Evolutionary conservation across 78 protist genomes (phyloP).

Genomic region (Capsaspora owczarzaki): DNA sequence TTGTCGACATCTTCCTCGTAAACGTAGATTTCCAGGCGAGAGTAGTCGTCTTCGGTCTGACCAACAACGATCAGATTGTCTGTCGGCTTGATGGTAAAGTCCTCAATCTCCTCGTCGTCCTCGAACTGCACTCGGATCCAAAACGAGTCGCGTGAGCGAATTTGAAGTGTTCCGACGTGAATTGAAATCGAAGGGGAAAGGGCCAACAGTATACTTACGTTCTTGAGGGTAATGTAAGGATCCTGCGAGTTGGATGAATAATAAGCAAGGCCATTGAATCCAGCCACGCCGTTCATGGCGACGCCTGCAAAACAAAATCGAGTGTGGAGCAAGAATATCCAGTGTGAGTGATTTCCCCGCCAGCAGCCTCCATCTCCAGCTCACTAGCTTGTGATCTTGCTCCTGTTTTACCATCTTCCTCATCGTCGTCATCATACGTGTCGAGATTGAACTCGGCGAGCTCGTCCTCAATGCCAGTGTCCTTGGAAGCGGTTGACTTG

Average conservation of each 20-base stretch:
- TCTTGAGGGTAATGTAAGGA: background rate
- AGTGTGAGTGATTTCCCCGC: background rate
- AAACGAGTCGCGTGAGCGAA: background rate
- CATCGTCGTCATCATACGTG: background rate
- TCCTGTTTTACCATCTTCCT: background rate
- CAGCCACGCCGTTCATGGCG: background rate
- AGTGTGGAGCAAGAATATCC: background rate
- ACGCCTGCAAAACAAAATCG: background rate
- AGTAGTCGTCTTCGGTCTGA: conserved; percentile 17
- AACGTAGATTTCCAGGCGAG: conserved; percentile 27
- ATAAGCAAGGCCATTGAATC: background rate
- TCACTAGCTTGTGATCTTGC: too few relatives aligned
- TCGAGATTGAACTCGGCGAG: background rate
- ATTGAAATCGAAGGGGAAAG: background rate
- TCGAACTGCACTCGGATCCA: background rate
- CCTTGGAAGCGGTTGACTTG: too few relatives aligned
- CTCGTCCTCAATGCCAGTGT: background rate
- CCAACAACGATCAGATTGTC: conserved; percentile 25
- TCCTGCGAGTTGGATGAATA: background rate
- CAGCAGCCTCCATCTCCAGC: background rate
- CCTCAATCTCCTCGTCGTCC: conserved; percentile 16
- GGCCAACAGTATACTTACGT: background rate
- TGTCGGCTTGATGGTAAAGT: conserved; percentile 26
- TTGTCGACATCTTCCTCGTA: conserved; percentile 38
- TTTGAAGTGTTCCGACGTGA: background rate